Base-by-base conservation (phyloP, 495 filamentous ascomycete genomes). In the Penicillium riverlandense region DNA sequence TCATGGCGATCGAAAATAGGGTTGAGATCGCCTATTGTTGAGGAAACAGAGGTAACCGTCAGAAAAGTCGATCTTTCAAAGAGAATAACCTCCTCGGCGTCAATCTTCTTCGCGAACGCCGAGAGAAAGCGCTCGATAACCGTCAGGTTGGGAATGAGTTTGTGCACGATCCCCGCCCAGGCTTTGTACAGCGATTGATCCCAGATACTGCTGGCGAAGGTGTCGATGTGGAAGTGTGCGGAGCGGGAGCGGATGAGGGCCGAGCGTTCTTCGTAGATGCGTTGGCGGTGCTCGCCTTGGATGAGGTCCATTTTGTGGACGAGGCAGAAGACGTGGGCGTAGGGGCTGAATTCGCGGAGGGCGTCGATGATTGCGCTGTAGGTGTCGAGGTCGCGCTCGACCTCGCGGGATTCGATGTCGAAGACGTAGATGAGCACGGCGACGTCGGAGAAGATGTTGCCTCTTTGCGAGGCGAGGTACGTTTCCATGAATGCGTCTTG, bases 291-390 rank as follows among this genome's bases (percentile, higher is more conserved):
- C 45, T 84, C 72, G 30, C 79, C 77, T 54, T 88, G 86, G 44
- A 97, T 88, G n/a, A 98, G 79, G 62, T 98, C 92, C 84, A 98
- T 95, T 64, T 98, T 98, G 77, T 98, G 92, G 47, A 98, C 84
- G 7, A 98, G 78, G 41, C 89, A 84, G 69, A 95, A 98, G 51
- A 97, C 79, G 52, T 84, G 82, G 39, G 92, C 91, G 8, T 74
- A 74, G 36, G 86, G 85, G 15, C 84, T 90, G 72, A 82, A 92
- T 63, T 96, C 89, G 29, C 77, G 70, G 29, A 98, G 73, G 0
- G 92, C 92, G 40, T 79, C 72, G 56, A 96, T 88, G 58, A 96
- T 88, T 45, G 83, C 79, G 42, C 77, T 80, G 67, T 96, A 98
- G 32, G 86, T 92, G 41, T 89, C 79, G 37, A 96, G 78, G 62